Percentiles rank a stretch among this genome's conserved stretches.
Conservation (phyloP, 2,329 filamentous ascomycete species). For the Colletotrichum sp. region DNA sequence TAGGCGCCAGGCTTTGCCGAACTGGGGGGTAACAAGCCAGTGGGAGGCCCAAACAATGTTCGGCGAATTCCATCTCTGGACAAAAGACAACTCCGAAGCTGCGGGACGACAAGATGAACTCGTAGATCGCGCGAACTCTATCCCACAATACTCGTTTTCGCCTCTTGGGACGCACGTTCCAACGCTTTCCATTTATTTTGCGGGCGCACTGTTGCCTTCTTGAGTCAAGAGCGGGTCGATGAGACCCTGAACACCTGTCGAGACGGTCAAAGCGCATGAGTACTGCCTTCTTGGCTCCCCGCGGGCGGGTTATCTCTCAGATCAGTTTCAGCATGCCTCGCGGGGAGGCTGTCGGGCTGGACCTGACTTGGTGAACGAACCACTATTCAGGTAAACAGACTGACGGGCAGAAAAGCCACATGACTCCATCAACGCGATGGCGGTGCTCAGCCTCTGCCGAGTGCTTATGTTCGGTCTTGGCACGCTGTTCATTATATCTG, state of each 20-base stretch:
- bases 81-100: not conserved
- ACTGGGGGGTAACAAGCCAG: not conserved
- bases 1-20: not conserved
- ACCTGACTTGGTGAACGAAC: not conserved
- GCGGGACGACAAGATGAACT: conserved; percentile 4
- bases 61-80: not conserved
- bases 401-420: not conserved
- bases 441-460: not conserved
- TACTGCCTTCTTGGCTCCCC: not conserved
- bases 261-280: not conserved
- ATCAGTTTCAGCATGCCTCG: not conserved
- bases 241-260: not conserved
- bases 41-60: not conserved
- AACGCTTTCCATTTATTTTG: not conserved
- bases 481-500: not conserved
- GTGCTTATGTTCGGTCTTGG: not conserved
- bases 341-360: not conserved
- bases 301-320: not conserved
- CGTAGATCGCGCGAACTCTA: not conserved
- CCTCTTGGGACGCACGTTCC: not conserved
- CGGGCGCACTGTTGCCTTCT: not conserved
- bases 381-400: not conserved
- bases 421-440: not conserved
- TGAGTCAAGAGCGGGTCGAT: not conserved
- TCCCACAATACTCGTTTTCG: conserved; percentile 1